Conservation (phyloP, 495 filamentous ascomycete species). For the Hyaloscypha variabilis region DNA sequence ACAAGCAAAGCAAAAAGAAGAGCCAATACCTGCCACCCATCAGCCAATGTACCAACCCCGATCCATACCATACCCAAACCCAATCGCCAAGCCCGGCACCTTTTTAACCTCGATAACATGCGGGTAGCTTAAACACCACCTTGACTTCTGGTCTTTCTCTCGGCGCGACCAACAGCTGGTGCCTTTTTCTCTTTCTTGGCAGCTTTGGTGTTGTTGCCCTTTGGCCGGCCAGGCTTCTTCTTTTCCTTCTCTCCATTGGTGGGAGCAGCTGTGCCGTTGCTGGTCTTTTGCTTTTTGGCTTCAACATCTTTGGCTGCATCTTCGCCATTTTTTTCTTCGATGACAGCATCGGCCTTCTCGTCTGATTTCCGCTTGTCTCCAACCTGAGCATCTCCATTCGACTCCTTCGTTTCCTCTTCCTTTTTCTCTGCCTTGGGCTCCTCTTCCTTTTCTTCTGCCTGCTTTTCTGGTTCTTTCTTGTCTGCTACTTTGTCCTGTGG, state of each 20-base stretch:
- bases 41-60: not conserved
- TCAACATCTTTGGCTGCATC: slow-evolving; percentile 12
- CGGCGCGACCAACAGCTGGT: slow-evolving; percentile 25
- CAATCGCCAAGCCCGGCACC: not conserved
- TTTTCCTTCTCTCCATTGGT: slow-evolving; percentile 23
- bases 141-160: slow-evolving; percentile 33
- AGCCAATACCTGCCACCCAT: not conserved
- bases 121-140: slow-evolving; percentile 13
- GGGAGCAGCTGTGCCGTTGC: slow-evolving; percentile 16
- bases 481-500: slow-evolving; percentile 34
- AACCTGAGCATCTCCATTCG: slow-evolving; percentile 18
- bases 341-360: slow-evolving; percentile 6
- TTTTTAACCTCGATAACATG: not conserved
- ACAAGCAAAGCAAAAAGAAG: slow-evolving; percentile 7
- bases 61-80: slow-evolving; percentile 4
- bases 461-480: slow-evolving; percentile 39
- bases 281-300: slow-evolving; percentile 31
- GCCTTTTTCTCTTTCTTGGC: slow-evolving; percentile 31
- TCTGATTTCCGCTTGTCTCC: slow-evolving; percentile 7
- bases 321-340: slow-evolving; percentile 11
- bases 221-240: slow-evolving; percentile 26
- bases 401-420: slow-evolving; percentile 11
- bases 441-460: slow-evolving; percentile 40
- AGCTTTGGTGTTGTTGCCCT: slow-evolving; percentile 13
- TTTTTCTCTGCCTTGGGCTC: slow-evolving; percentile 34